These are phyloP conservation scores for Xerocomellus dryophilus DNA, from an alignment of 768 basidiomycete species.

Conservation along the genomic window DNA sequence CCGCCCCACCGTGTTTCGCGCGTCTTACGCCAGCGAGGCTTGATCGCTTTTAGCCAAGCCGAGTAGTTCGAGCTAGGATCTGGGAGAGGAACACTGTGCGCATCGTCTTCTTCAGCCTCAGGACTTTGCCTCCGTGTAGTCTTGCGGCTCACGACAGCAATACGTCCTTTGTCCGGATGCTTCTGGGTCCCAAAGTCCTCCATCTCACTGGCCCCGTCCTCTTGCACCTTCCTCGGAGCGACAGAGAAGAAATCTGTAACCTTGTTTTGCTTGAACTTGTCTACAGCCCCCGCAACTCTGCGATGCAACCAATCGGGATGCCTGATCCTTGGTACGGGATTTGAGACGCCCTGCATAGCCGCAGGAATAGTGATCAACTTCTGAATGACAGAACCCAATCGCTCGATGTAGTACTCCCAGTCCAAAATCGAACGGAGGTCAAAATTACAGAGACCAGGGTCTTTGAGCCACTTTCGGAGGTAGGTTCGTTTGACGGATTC, in stretches of 20 bases:
- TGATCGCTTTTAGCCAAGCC: constrained; percentile 75
- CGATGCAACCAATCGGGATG: constrained; percentile 98
- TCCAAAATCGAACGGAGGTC: constrained; percentile 93
- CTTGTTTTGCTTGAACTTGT: constrained; percentile 98
- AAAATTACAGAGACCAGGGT: constrained; percentile 81
- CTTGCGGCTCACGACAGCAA: constrained; percentile 56
- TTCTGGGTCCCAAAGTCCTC: constrained; percentile 50
- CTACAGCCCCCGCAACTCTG: constrained; percentile 81
- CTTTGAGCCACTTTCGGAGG: constrained; percentile 95
- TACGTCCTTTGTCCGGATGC: constrained; percentile 35
- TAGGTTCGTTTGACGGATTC: constrained; percentile 85
- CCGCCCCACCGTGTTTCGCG: constrained; percentile 47
- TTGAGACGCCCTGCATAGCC: constrained; percentile 94
- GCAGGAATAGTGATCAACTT: constrained; percentile 99
- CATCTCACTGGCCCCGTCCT: constrained; percentile 43
- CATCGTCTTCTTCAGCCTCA: constrained; percentile 35
- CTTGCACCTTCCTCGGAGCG: constrained; percentile 11
- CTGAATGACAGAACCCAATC: constrained; percentile 95
- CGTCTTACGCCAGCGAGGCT: constrained; percentile 69
- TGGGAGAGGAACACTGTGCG: constrained; percentile 45
- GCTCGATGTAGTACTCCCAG: constrained; percentile 98
- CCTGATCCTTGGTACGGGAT: constrained; percentile 91
- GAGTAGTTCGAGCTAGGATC: constrained; percentile 65
- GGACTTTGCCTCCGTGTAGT: constrained; percentile 40
- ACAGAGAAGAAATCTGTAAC: constrained; percentile 86